Conservation (phyloP, 169 alveolate genomes). For the Plasmodium coatneyi region DNA sequence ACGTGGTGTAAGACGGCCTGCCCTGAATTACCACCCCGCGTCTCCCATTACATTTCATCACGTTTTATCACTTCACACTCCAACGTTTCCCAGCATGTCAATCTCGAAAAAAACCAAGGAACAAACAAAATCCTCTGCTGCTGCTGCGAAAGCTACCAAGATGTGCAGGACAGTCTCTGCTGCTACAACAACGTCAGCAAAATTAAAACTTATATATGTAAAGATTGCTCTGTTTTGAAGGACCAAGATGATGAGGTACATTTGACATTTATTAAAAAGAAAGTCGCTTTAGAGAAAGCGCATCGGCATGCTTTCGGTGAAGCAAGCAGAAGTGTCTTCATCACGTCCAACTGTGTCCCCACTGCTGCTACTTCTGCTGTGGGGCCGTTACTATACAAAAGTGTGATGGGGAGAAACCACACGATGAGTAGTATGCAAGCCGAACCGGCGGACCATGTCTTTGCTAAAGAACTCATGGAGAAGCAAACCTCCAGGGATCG, state of each 20-base stretch:
- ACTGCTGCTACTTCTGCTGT: neutral
- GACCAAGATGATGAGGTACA: conserved; percentile 13
- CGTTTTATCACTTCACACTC: neutral
- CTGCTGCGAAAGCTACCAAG: conserved; percentile 43
- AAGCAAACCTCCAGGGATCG: neutral
- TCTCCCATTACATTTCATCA: neutral
- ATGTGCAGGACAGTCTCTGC: conserved; percentile 5
- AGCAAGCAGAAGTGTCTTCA: neutral
- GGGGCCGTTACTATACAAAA: neutral
- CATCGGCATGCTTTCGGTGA: neutral
- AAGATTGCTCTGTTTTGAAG: conserved; percentile 42
- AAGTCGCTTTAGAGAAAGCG: neutral
- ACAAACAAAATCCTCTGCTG: conserved; percentile 19
- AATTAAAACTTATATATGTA: conserved; percentile 43
- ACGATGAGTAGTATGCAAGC: neutral
- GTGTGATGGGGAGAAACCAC: neutral
- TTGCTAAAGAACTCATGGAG: neutral
- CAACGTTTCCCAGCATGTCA: neutral
- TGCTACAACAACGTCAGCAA: conserved; percentile 38
- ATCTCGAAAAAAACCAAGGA: neutral
- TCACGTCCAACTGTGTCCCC: neutral
- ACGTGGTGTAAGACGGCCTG: neutral
- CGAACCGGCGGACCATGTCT: neutral
- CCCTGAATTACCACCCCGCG: neutral
- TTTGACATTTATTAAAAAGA: neutral